These are phyloP conservation scores for Choanephora cucurbitarum DNA, from an alignment of 371 early-diverging fungal genomes.

Conservation along the genomic window DNA sequence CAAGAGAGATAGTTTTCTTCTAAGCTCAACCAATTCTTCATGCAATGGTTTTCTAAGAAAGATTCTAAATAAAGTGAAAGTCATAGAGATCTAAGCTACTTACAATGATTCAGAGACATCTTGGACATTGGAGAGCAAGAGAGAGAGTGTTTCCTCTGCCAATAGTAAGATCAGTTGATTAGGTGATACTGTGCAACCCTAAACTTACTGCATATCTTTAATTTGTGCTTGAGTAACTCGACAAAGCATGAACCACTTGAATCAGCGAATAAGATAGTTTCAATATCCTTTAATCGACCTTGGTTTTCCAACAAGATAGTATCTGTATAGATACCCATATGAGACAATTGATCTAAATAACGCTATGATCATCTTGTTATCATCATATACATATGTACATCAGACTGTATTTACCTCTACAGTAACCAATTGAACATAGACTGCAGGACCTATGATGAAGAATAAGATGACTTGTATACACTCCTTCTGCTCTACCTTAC, in stretches of 20 bases:
- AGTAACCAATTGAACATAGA: slow-evolving; percentile 77
- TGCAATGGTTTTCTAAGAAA: slow-evolving; percentile 64
- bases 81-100: too few species aligned
- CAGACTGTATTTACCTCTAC: slow-evolving; percentile 60
- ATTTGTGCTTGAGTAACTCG: slow-evolving; percentile 58
- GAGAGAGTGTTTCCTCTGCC: slow-evolving; percentile 9
- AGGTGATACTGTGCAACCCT: background rate
- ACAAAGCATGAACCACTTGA: slow-evolving; percentile 49
- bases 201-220: slow-evolving; percentile 55
- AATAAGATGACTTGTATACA: too few species aligned
- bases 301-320: slow-evolving; percentile 64
- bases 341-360: slow-evolving; percentile 69
- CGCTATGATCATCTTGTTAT: slow-evolving; percentile 46
- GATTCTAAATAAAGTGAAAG: too few species aligned
- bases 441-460: slow-evolving; percentile 57
- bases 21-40: slow-evolving; percentile 62
- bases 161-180: background rate
- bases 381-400: background rate
- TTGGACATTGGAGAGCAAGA: slow-evolving; percentile 34
- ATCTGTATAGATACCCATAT: slow-evolving; percentile 70
- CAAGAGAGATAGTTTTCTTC: slow-evolving; percentile 58
- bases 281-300: slow-evolving; percentile 61
- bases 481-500: slow-evolving; percentile 25
- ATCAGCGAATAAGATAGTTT: slow-evolving; percentile 57
- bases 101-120: slow-evolving; percentile 51